Percentiles rank a stretch among this genome's conserved stretches.
These are phyloP conservation scores for Arabidopsis suecica DNA, from an alignment of 345 rosid species.

Conservation along the genomic window DNA sequence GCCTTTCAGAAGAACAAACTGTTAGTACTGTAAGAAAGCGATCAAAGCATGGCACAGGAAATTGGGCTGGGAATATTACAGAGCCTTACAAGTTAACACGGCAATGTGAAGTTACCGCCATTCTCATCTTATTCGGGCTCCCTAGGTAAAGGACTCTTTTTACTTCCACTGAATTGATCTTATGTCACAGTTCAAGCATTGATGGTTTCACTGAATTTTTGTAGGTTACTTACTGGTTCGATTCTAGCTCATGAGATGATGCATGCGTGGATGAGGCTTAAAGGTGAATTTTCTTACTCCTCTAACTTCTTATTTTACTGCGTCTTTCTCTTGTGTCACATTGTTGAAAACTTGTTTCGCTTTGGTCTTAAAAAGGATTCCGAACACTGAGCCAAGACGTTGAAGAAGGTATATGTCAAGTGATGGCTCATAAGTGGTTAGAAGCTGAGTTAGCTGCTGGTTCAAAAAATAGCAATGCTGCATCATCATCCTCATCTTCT, in stretches of 20 bases:
- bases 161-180: slow-evolving; percentile 3
- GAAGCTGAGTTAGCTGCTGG: slow-evolving; percentile 59
- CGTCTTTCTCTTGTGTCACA: slow-evolving; percentile 11
- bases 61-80: slow-evolving; percentile 62
- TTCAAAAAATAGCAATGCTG: slow-evolving; percentile 46
- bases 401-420: slow-evolving; percentile 99
- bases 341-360: slow-evolving; percentile 10
- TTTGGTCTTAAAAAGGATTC: slow-evolving; percentile 58
- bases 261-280: slow-evolving; percentile 99
- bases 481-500: slow-evolving; percentile 61
- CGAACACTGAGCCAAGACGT: slow-evolving; percentile 81
- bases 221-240: slow-evolving; percentile 91
- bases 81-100: slow-evolving; percentile 84
- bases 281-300: slow-evolving; percentile 53
- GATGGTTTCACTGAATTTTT: background rate
- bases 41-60: slow-evolving; percentile 67
- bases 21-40: slow-evolving; percentile 79
- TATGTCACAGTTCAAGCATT: background rate
- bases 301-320: background rate
- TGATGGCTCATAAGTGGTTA: slow-evolving; percentile 95
- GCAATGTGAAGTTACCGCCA: slow-evolving; percentile 92
- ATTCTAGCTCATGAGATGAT: slow-evolving; percentile 98
- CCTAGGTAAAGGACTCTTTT: slow-evolving; percentile 65
- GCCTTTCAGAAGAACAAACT: slow-evolving; percentile 97
- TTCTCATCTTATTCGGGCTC: slow-evolving; percentile 92